These are phyloP conservation scores for Crassisporium funariophilum DNA, from an alignment of 768 basidiomycete species.

Conservation along the genomic window DNA sequence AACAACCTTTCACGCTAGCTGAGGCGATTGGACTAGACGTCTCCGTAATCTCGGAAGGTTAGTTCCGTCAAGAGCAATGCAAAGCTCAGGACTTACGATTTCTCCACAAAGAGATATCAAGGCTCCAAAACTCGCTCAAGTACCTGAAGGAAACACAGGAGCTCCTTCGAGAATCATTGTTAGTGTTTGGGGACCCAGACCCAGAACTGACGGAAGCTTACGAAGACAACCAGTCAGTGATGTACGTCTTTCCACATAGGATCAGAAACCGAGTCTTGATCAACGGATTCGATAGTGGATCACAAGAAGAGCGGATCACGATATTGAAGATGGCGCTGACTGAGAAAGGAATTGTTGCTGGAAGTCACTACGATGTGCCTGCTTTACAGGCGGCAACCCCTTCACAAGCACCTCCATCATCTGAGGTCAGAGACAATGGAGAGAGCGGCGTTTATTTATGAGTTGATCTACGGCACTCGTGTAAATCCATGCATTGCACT, in stretches of 20 bases:
- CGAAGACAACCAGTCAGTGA: constrained; percentile 72
- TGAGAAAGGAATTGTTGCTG: constrained; percentile 56
- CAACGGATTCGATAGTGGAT: constrained; percentile 48
- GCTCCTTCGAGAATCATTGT: constrained; percentile 50
- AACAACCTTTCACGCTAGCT: constrained; percentile 73
- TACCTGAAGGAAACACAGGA: constrained; percentile 66
- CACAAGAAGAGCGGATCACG: constrained; percentile 74
- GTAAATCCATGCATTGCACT: too few species aligned
- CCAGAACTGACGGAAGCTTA: constrained; percentile 60
- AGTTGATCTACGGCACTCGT: too few species aligned
- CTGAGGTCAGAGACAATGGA: constrained; percentile 3
- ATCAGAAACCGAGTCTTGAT: not conserved
- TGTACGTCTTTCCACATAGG: constrained; percentile 45
- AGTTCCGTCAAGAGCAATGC: constrained; percentile 8
- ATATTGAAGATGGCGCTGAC: constrained; percentile 68
- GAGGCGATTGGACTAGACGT: constrained; percentile 70
- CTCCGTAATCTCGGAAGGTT: constrained; percentile 72
- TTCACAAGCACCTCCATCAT: constrained; percentile 6
- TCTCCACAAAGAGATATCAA: constrained; percentile 69
- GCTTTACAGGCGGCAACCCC: not conserved
- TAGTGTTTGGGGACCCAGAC: constrained; percentile 44
- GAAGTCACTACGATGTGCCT: constrained; percentile 49
- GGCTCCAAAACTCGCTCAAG: constrained; percentile 70
- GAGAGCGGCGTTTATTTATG: constrained; percentile 24
- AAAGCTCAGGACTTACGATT: not conserved